Base-by-base conservation (phyloP, 2,329 filamentous ascomycete genomes). In the Fusarium sp. region DNA sequence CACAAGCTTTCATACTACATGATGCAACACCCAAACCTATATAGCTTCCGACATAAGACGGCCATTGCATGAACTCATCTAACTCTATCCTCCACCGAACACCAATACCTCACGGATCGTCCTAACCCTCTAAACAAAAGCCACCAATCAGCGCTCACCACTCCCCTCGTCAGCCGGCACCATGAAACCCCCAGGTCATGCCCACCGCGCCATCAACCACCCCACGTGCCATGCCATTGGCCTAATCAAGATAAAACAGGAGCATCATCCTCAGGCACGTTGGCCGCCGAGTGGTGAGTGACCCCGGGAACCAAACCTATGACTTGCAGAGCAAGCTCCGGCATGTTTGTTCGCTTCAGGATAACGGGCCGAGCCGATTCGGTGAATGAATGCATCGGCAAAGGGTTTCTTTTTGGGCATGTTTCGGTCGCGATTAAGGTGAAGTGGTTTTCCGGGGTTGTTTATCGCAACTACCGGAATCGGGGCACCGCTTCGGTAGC, bases 171-270 rank as follows among this genome's bases (percentile, higher is more conserved):
- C 65, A 59, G 35, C 68, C 61, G 67, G 50, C 63, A 33, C 56
- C 57, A 75, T 73, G 62, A 76, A 77, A 72, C 65, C 52, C 59
- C 70, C 29, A 64, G 57, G 70, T 65, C 70, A 75, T 48, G 31
- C 43, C 45, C 31, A 56, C 45, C 68, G 27, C 60, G 41, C 59
- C 71, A 68, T 67, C 65, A 56, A 72, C 62, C 60, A 73, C 63
- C 65, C 18, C 76, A 78, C 76, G 76, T 78, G 76, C 66, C 48
- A 39, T 62, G 39, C 71, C 18, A 61, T 57, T 65, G 67, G 66
- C 24, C 68, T 66, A 63, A 65, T 73, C 63, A 62, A 60, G 62
- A 64, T 45, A 56, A 48, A 63, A 62, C 56, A 57, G 59, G 64
- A 67, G 60, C 59, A 39, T 48, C n/a, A 37, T 48, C 52, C 56